phyloP scores from a whole-genome alignment of 1,284 basidiomycete species.

The Microstroma glucosiphilum region DNA sequence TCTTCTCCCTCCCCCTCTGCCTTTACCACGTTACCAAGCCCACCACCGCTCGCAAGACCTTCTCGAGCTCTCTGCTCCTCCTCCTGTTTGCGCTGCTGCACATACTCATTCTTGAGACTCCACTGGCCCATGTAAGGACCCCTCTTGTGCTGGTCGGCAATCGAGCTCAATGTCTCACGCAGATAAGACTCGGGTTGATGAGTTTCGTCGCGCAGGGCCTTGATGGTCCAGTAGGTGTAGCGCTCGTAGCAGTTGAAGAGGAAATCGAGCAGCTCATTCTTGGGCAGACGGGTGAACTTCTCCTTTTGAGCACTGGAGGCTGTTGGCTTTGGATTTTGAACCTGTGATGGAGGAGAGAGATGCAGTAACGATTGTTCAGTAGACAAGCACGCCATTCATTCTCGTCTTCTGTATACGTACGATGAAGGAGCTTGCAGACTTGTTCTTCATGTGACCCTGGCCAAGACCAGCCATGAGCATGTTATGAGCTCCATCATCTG shows the following conservation, averaged over 20 bases:
- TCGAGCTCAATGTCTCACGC: conserved; percentile 74
- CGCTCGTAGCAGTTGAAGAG: conserved; percentile 75
- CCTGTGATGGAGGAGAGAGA: background rate
- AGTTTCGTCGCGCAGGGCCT: conserved; percentile 68
- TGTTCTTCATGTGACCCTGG: conserved; percentile 17
- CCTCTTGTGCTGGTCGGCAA: conserved; percentile 72
- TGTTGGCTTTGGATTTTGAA: conserved; percentile 20
- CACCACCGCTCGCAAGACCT: background rate
- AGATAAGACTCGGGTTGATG: conserved; percentile 88
- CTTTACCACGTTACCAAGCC: background rate
- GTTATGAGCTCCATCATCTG: conserved; percentile 48
- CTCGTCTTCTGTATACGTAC: background rate
- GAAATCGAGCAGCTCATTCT: conserved; percentile 78
- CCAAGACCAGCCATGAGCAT: conserved; percentile 48
- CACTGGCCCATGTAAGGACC: conserved; percentile 60
- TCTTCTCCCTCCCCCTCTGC: background rate
- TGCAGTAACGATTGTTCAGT: background rate
- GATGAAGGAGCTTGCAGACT: conserved; percentile 7
- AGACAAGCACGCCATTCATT: background rate
- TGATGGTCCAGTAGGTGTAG: conserved; percentile 75
- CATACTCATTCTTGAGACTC: conserved; percentile 45
- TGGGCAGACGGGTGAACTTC: conserved; percentile 80
- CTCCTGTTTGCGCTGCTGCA: conserved; percentile 2
- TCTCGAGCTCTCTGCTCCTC: conserved; percentile 1
- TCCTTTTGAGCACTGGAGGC: conserved; percentile 46